These are phyloP conservation scores for Rauvolfia tetraphylla DNA, from an alignment of 257 asterid species.

Conservation along the genomic window DNA sequence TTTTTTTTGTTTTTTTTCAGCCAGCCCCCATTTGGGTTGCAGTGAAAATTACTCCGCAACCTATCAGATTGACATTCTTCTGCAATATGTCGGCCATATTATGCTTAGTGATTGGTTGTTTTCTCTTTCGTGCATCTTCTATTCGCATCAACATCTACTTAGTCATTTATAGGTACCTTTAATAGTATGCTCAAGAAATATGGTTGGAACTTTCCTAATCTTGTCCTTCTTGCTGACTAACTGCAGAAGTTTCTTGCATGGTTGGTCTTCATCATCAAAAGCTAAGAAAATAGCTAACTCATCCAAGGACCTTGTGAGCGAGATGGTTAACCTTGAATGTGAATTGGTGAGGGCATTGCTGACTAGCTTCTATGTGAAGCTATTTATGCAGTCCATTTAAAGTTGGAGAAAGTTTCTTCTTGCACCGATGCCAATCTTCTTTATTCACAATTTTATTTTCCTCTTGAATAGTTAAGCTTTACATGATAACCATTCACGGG, in stretches of 20 bases:
- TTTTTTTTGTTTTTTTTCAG: too few relatives aligned
- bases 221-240: conserved; percentile 25
- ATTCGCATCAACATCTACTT: not conserved
- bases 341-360: conserved; percentile 45
- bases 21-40: not conserved
- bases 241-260: conserved; percentile 50
- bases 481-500: not conserved
- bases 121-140: not conserved
- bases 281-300: conserved; percentile 32
- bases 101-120: not conserved
- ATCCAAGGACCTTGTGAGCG: conserved; percentile 34
- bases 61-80: not conserved
- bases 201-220: conserved; percentile 18
- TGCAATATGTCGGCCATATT: not conserved
- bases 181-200: conserved; percentile 7
- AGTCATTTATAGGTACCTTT: conserved; percentile 13
- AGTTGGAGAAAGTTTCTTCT: not conserved
- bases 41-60: not conserved
- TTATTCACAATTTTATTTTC: not conserved
- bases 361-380: not conserved
- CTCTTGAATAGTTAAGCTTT: conserved; percentile 6
- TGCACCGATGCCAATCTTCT: not conserved
- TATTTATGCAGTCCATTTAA: not conserved
- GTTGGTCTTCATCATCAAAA: conserved; percentile 42
- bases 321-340: conserved; percentile 36